Evolutionary conservation across 1,139 yeast genomes (phyloP).

Genomic region (Groenewaldozyma auringiensis): DNA sequence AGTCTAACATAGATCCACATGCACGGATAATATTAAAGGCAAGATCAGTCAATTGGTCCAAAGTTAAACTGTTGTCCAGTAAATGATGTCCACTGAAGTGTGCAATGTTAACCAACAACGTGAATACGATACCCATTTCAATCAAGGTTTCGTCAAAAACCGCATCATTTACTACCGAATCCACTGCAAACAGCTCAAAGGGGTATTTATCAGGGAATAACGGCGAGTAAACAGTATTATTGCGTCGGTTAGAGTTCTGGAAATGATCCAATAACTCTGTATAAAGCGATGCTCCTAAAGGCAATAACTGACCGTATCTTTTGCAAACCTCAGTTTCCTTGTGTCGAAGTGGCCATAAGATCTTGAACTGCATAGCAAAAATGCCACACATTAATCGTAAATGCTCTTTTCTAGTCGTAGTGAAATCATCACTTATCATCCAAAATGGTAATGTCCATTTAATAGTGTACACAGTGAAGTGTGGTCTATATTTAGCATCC

Average conservation of each 20-base stretch:
- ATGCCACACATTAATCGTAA: slow-evolving; percentile 28
- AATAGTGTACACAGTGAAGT: slow-evolving; percentile 45
- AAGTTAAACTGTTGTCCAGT: slow-evolving; percentile 46
- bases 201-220: slow-evolving; percentile 68
- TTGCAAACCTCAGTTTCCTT: slow-evolving; percentile 25
- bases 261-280: slow-evolving; percentile 23
- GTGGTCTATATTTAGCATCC: slow-evolving; percentile 35
- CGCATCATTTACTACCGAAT: slow-evolving; percentile 66
- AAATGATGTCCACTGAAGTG: slow-evolving; percentile 44
- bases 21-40: slow-evolving; percentile 33
- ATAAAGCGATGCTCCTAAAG: slow-evolving; percentile 27
- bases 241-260: slow-evolving; percentile 14
- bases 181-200: slow-evolving; percentile 57
- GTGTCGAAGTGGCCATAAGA: slow-evolving; percentile 27
- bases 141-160: slow-evolving; percentile 63
- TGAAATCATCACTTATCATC: slow-evolving; percentile 24
- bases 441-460: slow-evolving; percentile 44
- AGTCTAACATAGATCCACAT: slow-evolving; percentile 33
- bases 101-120: slow-evolving; percentile 31
- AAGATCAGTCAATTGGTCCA: slow-evolving; percentile 35
- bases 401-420: slow-evolving; percentile 23
- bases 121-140: slow-evolving; percentile 46
- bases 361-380: slow-evolving; percentile 28
- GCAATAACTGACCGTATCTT: slow-evolving; percentile 28
- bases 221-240: slow-evolving; percentile 25